Evolutionary conservation across 495 filamentous ascomycete species (phyloP).

Genomic region (Penicillium macrosclerotiorum): DNA sequence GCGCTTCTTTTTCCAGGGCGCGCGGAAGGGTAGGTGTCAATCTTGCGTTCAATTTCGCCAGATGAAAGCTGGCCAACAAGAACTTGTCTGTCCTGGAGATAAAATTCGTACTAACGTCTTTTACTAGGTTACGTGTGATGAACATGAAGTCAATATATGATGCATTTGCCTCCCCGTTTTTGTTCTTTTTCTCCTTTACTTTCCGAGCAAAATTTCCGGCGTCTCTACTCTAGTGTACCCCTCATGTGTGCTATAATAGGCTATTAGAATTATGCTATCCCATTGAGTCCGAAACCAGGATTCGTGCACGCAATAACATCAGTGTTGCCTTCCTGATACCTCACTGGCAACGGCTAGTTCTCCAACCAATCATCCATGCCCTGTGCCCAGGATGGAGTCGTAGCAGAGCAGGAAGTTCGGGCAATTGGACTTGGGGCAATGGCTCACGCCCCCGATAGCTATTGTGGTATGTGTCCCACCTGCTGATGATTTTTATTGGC

Average conservation of each 20-base stretch:
- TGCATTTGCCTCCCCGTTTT: constrained; percentile 30
- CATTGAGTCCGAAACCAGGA: constrained; percentile 12
- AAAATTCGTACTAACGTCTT: not conserved
- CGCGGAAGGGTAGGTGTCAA: constrained; percentile 60
- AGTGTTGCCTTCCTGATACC: not conserved
- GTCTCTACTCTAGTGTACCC: constrained; percentile 16
- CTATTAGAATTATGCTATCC: constrained; percentile 16
- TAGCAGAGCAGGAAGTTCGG: too few species aligned
- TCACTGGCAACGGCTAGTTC: not conserved
- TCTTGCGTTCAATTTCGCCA: not conserved
- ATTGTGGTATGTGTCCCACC: too few species aligned
- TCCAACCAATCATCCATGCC: too few species aligned
- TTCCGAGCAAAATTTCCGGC: constrained; percentile 12
- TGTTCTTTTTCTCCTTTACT: constrained; percentile 18
- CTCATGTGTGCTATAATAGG: constrained; percentile 16
- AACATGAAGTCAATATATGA: constrained; percentile 36
- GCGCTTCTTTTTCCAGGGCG: constrained; percentile 97
- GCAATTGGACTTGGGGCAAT: too few species aligned
- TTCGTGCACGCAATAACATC: constrained; percentile 13
- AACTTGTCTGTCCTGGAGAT: constrained; percentile 1
- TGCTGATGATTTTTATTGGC: too few species aligned
- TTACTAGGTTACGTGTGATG: constrained; percentile 42
- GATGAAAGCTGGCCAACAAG: not conserved
- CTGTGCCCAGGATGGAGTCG: not conserved
- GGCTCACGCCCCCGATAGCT: too few species aligned